Conservation (phyloP, 352 stramenopile species). For the Achlya hypogyna region DNA sequence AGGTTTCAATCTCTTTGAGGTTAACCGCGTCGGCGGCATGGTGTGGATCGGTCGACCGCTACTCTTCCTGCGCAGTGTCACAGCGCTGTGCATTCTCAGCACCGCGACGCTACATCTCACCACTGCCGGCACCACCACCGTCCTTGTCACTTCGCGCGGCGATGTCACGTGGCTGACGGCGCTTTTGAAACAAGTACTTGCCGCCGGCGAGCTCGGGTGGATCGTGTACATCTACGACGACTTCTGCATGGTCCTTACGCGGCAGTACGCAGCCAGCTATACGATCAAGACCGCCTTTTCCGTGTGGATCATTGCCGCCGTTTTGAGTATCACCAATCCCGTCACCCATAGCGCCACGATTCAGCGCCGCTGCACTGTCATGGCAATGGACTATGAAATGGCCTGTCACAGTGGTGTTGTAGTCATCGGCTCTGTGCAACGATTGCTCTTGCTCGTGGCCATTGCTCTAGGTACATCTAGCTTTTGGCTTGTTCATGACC, state of each 20-base stretch:
- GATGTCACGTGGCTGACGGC: background rate
- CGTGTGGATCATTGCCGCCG: background rate
- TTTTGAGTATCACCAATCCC: background rate
- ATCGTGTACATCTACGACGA: background rate
- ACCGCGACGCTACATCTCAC: constrained; percentile 1
- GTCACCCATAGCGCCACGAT: background rate
- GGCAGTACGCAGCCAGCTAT: background rate
- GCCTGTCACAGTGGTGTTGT: background rate
- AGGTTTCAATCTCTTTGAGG: constrained; percentile 4
- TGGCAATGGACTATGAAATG: background rate
- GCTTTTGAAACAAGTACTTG: background rate
- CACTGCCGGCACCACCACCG: background rate
- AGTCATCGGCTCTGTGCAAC: background rate
- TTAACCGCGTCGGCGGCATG: constrained; percentile 2
- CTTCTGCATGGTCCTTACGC: background rate
- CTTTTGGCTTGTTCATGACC: background rate
- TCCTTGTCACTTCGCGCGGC: background rate
- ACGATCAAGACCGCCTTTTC: background rate
- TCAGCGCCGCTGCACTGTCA: background rate
- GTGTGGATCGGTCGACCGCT: constrained; percentile 5
- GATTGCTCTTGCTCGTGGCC: background rate
- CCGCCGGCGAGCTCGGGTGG: background rate
- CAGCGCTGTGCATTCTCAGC: background rate
- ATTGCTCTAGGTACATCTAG: background rate
- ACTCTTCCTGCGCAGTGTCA: background rate